Conservation (phyloP, 768 basidiomycete genomes). For the Tylopilus intermedius region DNA sequence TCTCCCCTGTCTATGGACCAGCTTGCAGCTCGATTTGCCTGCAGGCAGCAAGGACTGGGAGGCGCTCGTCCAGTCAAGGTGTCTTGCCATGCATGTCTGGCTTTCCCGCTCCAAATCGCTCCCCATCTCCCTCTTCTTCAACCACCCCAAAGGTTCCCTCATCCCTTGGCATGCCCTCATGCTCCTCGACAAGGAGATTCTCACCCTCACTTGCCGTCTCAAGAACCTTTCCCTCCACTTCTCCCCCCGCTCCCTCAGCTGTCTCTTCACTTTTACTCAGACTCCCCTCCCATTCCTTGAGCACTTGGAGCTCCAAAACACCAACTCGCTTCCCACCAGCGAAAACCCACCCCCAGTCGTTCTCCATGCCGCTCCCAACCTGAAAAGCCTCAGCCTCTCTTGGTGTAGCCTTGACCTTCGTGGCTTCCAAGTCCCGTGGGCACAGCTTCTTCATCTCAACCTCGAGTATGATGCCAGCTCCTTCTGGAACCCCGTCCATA, state of each 20-base stretch:
- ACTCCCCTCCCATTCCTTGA: conserved; percentile 19
- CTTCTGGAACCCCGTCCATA: conserved; percentile 28
- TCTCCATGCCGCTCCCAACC: conserved; percentile 24
- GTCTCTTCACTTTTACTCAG: conserved; percentile 27
- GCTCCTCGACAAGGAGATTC: conserved; percentile 27
- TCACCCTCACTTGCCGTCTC: conserved; percentile 21
- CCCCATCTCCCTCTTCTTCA: conserved; percentile 23
- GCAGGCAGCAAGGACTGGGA: conserved; percentile 20
- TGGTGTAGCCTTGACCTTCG: conserved; percentile 27
- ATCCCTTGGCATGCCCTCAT: conserved; percentile 27
- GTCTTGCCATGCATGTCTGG: conserved; percentile 28
- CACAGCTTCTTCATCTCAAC: conserved; percentile 24
- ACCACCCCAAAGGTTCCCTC: conserved; percentile 19
- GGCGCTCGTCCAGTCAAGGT: conserved; percentile 22
- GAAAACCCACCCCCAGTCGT: conserved; percentile 24
- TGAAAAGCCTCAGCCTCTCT: conserved; percentile 25
- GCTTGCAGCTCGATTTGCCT: conserved; percentile 23
- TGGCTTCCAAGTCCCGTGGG: conserved; percentile 27
- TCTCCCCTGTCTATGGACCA: conserved; percentile 24
- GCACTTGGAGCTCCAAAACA: conserved; percentile 25
- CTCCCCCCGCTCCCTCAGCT: conserved; percentile 22
- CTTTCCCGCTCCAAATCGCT: conserved; percentile 28
- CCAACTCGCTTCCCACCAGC: conserved; percentile 20
- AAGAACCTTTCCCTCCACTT: conserved; percentile 19
- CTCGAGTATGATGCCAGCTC: conserved; percentile 28